Evolutionary conservation across 2,329 filamentous ascomycete genomes (phyloP).

Genomic region (Acarospora socialis): DNA sequence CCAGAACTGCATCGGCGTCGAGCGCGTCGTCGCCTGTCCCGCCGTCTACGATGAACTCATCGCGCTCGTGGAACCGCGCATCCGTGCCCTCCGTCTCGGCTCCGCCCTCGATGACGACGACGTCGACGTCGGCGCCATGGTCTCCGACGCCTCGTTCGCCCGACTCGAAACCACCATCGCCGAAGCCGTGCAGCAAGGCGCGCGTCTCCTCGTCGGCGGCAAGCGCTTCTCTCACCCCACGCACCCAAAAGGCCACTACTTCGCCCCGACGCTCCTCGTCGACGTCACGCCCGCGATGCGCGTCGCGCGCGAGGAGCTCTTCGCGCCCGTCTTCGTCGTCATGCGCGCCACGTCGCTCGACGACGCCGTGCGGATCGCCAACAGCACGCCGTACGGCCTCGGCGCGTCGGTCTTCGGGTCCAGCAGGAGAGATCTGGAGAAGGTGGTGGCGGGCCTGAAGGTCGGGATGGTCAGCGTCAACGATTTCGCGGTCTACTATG

Average conservation of each 20-base stretch:
- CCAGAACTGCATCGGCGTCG: slow-evolving; percentile 96
- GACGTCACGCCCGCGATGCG: slow-evolving; percentile 76
- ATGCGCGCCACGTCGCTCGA: slow-evolving; percentile 56
- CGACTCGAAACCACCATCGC: slow-evolving; percentile 62
- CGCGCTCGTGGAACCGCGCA: slow-evolving; percentile 54
- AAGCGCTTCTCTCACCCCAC: slow-evolving; percentile 55
- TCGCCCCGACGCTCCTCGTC: slow-evolving; percentile 76
- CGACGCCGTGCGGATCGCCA: slow-evolving; percentile 63
- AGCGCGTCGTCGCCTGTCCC: slow-evolving; percentile 73
- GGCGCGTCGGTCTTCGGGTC: slow-evolving; percentile 78
- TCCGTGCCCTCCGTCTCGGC: slow-evolving; percentile 61
- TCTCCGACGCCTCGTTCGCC: slow-evolving; percentile 62
- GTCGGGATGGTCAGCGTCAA: slow-evolving; percentile 91
- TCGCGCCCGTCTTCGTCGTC: slow-evolving; percentile 77
- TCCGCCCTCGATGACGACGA: slow-evolving; percentile 45
- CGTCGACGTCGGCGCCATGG: slow-evolving; percentile 78
- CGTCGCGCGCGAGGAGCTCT: slow-evolving; percentile 83
- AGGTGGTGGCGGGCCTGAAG: slow-evolving; percentile 53
- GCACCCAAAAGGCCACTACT: slow-evolving; percentile 75
- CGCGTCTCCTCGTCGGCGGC: slow-evolving; percentile 69
- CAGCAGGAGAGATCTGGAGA: slow-evolving; percentile 45
- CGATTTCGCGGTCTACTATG: slow-evolving; percentile 88
- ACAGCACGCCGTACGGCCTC: slow-evolving; percentile 71
- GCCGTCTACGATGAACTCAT: slow-evolving; percentile 63
- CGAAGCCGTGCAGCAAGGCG: slow-evolving; percentile 65